Evolutionary conservation across 352 stramenopile genomes (phyloP), one percentile per base, ranked within the genome.

Genomic region (Plasmopara viticola): DNA sequence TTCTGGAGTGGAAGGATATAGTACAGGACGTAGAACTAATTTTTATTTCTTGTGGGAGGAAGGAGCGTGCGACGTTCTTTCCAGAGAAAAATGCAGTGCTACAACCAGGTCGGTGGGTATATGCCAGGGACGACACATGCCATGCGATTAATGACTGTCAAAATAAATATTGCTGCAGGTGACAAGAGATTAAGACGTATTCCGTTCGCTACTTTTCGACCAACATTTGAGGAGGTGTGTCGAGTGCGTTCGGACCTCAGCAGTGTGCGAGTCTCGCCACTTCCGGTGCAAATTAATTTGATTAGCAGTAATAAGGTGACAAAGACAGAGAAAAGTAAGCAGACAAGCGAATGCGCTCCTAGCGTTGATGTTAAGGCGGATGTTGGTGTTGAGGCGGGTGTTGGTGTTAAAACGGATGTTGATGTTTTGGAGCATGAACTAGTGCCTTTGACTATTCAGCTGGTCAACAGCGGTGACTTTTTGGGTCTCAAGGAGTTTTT

Each of bases 191-290:
- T 95, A 25, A 82, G 79, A 3, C 72, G 78, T 28, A 86, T 95
- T 35, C 86, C 86, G 6, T 94, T 95, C 56, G 76, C 74, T 51
- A 94, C 83, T 6, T 86, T 85, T 47, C 70, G 81, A 13, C 86
- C 86, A n/a, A 95, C 84, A 15, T 91, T 94, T 33, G 78, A 94
- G 49, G 86, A 95, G 51, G 67, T 91, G 6, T 90, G 80, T 31
- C 73, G 82, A 42, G 80, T 92, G 9, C 78, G 78, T 12, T 74
- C 74, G 0, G 83, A 90, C 29, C 66, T 90, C 4, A 74, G 66
- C 53, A 89, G 76, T 37, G 72, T 87, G 14, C 68, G 71, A 2
- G 87, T 87, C 51, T 64, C 72, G 28, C 78, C 78, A 4, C 57
- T 90, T n/a, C 53, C 66, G 33, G 41, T 66, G 13, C 57, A 56